phyloP scores from a whole-genome alignment of 2,329 filamentous ascomycete genomes.

The Alternaria incomplexa region DNA sequence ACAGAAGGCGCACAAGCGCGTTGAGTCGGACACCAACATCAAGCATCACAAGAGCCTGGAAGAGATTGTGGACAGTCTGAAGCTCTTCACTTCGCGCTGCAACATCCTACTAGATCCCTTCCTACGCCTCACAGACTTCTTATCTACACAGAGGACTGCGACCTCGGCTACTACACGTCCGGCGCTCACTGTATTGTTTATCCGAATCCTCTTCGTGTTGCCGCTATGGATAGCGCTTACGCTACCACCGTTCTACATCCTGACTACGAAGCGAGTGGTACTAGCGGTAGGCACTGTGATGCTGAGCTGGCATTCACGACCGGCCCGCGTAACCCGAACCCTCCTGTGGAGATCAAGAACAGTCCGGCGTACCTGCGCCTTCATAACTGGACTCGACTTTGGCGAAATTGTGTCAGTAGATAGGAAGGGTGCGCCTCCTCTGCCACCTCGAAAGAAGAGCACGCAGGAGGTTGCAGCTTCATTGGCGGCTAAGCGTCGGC shows the following conservation, averaged over 20 bases:
- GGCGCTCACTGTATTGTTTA: conserved; percentile 85
- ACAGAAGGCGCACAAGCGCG: conserved; percentile 60
- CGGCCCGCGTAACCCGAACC: conserved; percentile 81
- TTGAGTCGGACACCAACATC: conserved; percentile 65
- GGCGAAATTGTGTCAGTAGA: conserved; percentile 50
- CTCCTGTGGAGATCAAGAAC: conserved; percentile 88
- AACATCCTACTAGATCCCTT: conserved; percentile 92
- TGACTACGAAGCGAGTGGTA: conserved; percentile 84
- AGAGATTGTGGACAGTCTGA: conserved; percentile 93
- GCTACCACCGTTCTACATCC: conserved; percentile 79
- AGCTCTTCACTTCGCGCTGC: conserved; percentile 87
- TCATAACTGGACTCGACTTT: conserved; percentile 82
- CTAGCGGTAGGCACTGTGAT: conserved; percentile 86
- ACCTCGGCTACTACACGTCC: conserved; percentile 91
- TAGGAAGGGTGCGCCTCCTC: conserved; percentile 42
- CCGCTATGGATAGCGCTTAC: conserved; percentile 87
- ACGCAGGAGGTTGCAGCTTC: conserved; percentile 56
- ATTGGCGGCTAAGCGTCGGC: conserved; percentile 49
- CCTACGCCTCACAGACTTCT: conserved; percentile 86
- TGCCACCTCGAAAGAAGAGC: conserved; percentile 54
- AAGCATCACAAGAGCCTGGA: conserved; percentile 93
- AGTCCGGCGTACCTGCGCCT: conserved; percentile 71
- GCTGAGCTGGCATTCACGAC: conserved; percentile 89
- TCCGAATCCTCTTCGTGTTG: conserved; percentile 85
- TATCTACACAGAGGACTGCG: conserved; percentile 87